phyloP scores from a whole-genome alignment of 2,329 filamentous ascomycete species.

The Cadophora luteo-olivacea region DNA sequence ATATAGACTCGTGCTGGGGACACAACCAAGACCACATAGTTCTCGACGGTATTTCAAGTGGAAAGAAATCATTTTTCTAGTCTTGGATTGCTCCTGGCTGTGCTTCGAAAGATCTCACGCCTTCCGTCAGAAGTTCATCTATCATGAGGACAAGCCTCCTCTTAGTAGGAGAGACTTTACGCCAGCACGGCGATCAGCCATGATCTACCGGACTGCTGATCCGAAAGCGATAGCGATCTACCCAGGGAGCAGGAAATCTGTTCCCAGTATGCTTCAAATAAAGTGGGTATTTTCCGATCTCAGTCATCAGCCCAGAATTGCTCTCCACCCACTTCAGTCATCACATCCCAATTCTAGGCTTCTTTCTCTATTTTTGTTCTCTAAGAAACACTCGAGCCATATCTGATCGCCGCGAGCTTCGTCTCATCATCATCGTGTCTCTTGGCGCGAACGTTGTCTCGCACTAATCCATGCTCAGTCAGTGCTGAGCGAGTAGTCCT shows the following conservation, averaged over 20 bases:
- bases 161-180: background rate
- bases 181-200: background rate
- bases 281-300: background rate
- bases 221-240: background rate
- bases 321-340: too few species aligned
- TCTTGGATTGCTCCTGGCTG: background rate
- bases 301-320: background rate
- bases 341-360: background rate
- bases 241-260: background rate
- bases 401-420: background rate
- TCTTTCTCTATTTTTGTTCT: background rate
- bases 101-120: background rate
- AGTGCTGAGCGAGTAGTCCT: background rate
- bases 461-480: background rate
- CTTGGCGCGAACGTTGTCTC: background rate
- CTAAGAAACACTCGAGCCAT: background rate
- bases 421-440: background rate
- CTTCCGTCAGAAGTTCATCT: background rate
- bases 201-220: background rate
- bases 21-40: background rate
- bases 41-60: background rate
- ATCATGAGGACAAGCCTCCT: background rate
- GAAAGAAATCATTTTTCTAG: background rate
- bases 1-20: background rate
- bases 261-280: background rate